These are phyloP conservation scores for Euphorbia schlechtendalii DNA, from an alignment of 441 rosid species.

Conservation along the genomic window DNA sequence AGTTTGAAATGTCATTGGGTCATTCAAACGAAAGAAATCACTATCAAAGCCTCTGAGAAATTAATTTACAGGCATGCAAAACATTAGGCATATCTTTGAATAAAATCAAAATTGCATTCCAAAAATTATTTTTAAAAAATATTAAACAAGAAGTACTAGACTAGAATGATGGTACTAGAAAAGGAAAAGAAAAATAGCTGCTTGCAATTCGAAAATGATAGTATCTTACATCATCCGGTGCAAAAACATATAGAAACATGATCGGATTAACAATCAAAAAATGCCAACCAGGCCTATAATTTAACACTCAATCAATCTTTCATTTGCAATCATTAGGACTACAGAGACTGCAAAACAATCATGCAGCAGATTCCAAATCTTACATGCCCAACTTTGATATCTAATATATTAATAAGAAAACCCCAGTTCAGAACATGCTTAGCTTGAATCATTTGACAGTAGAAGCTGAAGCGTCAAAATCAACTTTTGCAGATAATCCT, in stretches of 20 bases:
- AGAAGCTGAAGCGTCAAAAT: slow-evolving; percentile 5
- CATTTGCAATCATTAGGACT: background rate
- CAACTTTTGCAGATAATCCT: background rate
- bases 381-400: no score
- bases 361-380: background rate
- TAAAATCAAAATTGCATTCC: background rate
- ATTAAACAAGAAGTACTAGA: no score
- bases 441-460: background rate
- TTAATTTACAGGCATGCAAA: background rate
- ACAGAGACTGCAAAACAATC: background rate
- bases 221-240: background rate
- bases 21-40: background rate
- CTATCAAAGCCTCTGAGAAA: background rate
- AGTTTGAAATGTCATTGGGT: background rate
- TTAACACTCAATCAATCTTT: background rate
- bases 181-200: no score
- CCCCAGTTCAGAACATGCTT: background rate
- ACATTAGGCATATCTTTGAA: background rate
- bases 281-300: background rate
- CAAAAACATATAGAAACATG: background rate
- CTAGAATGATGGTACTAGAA: no score
- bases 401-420: no score
- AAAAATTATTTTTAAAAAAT: no score
- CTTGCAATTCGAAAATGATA: slow-evolving; percentile 5
- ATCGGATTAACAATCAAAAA: background rate